Evolutionary conservation across 441 rosid genomes (phyloP).

Genomic region (Eruca vesicaria): DNA sequence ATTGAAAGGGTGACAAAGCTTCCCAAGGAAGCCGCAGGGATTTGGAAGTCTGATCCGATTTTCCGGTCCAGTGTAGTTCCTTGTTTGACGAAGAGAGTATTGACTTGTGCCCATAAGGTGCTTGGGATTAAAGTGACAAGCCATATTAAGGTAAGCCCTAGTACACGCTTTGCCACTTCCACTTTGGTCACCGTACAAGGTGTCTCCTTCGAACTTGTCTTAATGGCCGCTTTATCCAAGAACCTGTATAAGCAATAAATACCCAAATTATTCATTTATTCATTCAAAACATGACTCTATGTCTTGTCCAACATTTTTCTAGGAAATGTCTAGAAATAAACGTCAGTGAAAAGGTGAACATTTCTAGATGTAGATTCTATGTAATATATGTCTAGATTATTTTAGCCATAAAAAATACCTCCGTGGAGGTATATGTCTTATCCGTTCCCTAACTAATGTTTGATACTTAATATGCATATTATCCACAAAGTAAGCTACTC

Average conservation of each 20-base stretch:
- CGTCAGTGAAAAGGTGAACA: constrained; percentile 4
- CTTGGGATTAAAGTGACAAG: constrained; percentile 75
- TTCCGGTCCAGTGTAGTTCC: constrained; percentile 76
- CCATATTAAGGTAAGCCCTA: constrained; percentile 75
- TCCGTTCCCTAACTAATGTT: not conserved
- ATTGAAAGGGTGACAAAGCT: constrained; percentile 80
- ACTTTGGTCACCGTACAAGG: constrained; percentile 83
- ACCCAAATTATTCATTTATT: not conserved
- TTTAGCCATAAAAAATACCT: not conserved
- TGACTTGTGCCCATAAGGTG: constrained; percentile 88
- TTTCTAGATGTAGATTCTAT: constrained; percentile 6
- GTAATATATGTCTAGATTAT: not conserved
- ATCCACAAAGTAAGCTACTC: not conserved
- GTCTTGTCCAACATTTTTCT: constrained; percentile 1
- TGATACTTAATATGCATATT: not conserved
- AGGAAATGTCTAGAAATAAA: not conserved
- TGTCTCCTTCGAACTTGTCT: constrained; percentile 31
- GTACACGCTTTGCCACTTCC: constrained; percentile 68
- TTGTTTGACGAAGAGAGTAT: constrained; percentile 86
- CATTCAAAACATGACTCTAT: not conserved
- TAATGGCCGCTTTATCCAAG: constrained; percentile 86
- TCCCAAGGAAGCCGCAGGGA: constrained; percentile 81
- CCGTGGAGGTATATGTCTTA: constrained; percentile 1
- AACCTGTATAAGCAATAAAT: constrained; percentile 42
- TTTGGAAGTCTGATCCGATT: constrained; percentile 56